These are phyloP conservation scores for Antitrichia curtipendula DNA, from an alignment of 225 moss, liverwort and hornwort genomes.

Conservation along the genomic window DNA sequence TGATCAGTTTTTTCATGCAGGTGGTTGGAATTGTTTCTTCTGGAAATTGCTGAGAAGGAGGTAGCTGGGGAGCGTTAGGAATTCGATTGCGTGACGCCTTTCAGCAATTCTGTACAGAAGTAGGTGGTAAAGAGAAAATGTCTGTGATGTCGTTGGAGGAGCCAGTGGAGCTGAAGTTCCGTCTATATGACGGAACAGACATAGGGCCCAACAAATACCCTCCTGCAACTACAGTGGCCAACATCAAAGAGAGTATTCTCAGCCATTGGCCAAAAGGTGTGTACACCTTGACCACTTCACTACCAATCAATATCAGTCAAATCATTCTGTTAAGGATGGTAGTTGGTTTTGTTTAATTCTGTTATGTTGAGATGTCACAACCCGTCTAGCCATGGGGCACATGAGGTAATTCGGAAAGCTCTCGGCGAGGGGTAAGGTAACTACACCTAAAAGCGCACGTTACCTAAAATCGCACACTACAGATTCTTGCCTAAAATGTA, in stretches of 20 bases:
- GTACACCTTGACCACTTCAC: neutral
- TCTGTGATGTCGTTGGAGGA: constrained; percentile 80
- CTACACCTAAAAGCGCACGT: too few relatives aligned
- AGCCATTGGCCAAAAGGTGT: constrained; percentile 93
- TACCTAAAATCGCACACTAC: too few relatives aligned
- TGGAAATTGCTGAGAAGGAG: neutral
- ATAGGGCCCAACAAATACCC: constrained; percentile 93
- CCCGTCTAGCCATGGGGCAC: neutral
- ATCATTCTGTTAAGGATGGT: neutral
- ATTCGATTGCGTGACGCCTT: neutral
- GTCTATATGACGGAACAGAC: constrained; percentile 90
- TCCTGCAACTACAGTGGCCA: constrained; percentile 89
- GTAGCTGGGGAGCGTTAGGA: neutral
- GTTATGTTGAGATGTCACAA: neutral
- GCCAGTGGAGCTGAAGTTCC: constrained; percentile 96
- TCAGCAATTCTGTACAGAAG: neutral
- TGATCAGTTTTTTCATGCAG: neutral
- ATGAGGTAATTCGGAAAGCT: neutral
- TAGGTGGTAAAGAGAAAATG: constrained; percentile 10
- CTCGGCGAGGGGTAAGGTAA: neutral
- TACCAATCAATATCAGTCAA: neutral
- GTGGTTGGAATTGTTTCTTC: neutral
- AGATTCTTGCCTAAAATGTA: too few relatives aligned
- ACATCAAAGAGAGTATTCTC: constrained; percentile 94
- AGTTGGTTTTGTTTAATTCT: neutral